Base-by-base conservation (phyloP, 1,284 basidiomycete species). In the Meira nashicola region DNA sequence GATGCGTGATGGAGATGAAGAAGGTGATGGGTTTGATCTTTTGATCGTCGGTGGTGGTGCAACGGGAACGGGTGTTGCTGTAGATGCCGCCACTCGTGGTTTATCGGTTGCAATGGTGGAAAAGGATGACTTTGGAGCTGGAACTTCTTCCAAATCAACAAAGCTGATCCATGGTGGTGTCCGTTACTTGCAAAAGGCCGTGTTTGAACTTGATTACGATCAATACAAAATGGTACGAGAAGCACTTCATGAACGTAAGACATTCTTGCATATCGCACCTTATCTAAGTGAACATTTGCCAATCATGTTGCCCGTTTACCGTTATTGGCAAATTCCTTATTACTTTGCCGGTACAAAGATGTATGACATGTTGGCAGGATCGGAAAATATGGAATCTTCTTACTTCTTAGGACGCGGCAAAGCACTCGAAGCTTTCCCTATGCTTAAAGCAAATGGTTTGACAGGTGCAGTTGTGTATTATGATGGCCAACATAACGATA, bases 161-260 rank as follows among this genome's bases (percentile, higher is more conserved):
- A 97, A 98, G 79, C 87, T 98, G 54, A 92, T 97, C 1, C 94
- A 98, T 80, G 94, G 94, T 28, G 94, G 94, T 59, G 94, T 98
- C 0, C 86, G 94, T 12, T 98, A 98, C 80, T 85, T 98, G 12
- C 93, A 96, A 76, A 97, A 96, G 78, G 94, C 94, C 1, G 85
- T 97, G 55, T 87, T 95, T 77, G 92, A 95, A 78, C 86, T 96
- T 64, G 94, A 97, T 80, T 96, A 95, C 62, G 76, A 76, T 48
- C 76, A 78, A 66, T 97, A 92, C 84, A 95, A 95, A 81, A 89
- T 97, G 71, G 94, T 97, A 25, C 84, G 84, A 38, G 94, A 97
- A 80, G 93, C 94, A 8, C 83, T 98, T 1, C 89, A 91, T 70
- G 94, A 98, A 80, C 86, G 94, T 55, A 85, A 84, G 66, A 92